Percentiles rank a stretch among this genome's conserved stretches.
Conservation (phyloP, 257 asterid genomes). For the Penstemon davidsonii region DNA sequence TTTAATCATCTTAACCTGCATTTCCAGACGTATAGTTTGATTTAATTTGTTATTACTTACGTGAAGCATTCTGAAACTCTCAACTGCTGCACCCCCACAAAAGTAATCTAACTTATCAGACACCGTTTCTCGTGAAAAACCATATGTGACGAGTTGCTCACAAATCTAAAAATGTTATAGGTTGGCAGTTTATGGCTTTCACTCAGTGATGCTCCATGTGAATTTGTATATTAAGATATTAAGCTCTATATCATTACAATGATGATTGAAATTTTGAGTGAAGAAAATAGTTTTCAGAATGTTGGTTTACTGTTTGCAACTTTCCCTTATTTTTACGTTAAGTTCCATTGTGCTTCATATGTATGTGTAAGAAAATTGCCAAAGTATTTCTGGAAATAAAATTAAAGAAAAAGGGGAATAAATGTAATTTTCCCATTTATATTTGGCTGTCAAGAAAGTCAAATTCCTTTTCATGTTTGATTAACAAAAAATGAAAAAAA, state of each 20-base stretch:
- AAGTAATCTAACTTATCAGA: background rate
- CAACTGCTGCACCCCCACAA: background rate
- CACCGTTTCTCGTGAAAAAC: too few species aligned
- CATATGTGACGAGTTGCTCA: too few species aligned
- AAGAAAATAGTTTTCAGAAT: background rate
- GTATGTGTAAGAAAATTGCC: background rate
- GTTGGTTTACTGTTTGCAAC: background rate
- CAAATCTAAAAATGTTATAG: background rate
- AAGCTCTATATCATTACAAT: background rate
- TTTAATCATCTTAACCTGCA: conserved; percentile 3
- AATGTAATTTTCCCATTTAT: background rate
- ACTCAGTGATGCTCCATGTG: background rate
- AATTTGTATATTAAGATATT: background rate
- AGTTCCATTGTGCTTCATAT: conserved; percentile 16
- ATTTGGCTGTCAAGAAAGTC: conserved; percentile 10
- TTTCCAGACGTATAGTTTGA: background rate
- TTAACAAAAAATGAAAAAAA: background rate
- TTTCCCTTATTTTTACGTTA: background rate
- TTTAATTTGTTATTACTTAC: background rate
- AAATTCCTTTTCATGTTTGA: background rate
- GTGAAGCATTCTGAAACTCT: background rate
- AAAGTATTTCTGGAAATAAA: background rate
- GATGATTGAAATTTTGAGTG: conserved; percentile 4
- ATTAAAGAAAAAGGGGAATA: background rate
- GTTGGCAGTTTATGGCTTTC: background rate